Conservation (phyloP, 257 asterid species). For the Perilla frutescens region DNA sequence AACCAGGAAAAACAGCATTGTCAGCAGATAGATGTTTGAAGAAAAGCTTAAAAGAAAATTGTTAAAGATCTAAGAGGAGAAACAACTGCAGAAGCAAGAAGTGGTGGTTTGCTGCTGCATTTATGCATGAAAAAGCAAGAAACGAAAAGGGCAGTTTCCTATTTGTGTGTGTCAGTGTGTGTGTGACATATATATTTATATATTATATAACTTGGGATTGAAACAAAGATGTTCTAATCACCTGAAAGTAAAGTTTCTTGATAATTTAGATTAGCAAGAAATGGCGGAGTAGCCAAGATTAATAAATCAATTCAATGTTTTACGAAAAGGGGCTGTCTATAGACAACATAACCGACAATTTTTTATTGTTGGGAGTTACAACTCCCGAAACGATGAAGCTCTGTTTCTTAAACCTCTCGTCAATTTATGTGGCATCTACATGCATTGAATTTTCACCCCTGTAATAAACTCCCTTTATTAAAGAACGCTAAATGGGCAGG, state of each 20-base stretch:
- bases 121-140: constrained; percentile 42
- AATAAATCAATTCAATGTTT: constrained; percentile 20
- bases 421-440: constrained; percentile 40
- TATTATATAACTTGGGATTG: constrained; percentile 9
- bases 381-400: constrained; percentile 50
- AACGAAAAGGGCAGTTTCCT: neutral
- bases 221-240: constrained; percentile 45
- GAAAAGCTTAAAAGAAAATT: neutral
- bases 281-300: constrained; percentile 37
- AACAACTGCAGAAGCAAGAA: constrained; percentile 19
- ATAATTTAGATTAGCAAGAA: constrained; percentile 7
- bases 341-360: constrained; percentile 64
- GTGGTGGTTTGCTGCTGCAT: constrained; percentile 35
- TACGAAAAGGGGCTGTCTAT: constrained; percentile 37
- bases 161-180: neutral
- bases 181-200: neutral
- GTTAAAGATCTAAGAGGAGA: constrained; percentile 4
- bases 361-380: constrained; percentile 68
- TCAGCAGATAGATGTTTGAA: constrained; percentile 10
- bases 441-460: constrained; percentile 43
- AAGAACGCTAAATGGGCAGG: constrained; percentile 8
- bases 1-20: constrained; percentile 66
- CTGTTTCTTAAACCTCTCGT: constrained; percentile 32
- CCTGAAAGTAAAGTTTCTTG: constrained; percentile 34
- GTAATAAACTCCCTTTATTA: too few species aligned